Conservation (phyloP, 768 basidiomycete species). For the Leccinum uliginosum region DNA sequence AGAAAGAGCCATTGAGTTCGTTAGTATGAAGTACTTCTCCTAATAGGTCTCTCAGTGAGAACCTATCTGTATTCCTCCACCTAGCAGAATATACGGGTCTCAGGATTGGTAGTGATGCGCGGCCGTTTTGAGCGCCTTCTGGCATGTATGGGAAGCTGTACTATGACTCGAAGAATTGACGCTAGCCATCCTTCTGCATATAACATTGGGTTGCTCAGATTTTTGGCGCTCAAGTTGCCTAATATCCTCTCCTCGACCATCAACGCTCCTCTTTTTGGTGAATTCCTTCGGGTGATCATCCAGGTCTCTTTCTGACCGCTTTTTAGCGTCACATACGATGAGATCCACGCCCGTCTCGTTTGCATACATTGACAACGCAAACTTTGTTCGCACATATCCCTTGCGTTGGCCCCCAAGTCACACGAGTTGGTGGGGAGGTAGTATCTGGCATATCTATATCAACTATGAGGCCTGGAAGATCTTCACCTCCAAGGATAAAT, state of each 20-base stretch:
- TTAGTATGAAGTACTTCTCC: not conserved
- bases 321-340: not conserved
- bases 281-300: not conserved
- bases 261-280: not conserved
- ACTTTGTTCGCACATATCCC: rapidly evolving
- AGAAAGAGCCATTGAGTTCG: not conserved
- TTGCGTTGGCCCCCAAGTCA: not conserved
- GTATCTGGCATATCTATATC: not conserved
- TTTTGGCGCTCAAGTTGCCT: not conserved
- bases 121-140: not conserved
- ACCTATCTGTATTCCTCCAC: not conserved
- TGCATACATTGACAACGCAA: not conserved
- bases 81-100: not conserved
- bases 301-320: not conserved
- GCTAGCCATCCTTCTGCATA: not conserved
- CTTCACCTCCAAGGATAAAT: not conserved
- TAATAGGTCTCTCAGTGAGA: no score
- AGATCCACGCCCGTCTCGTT: not conserved
- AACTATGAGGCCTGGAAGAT: not conserved
- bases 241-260: not conserved
- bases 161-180: not conserved
- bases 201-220: no score
- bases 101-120: not conserved
- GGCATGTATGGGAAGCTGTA: not conserved
- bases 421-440: not conserved